Evolutionary conservation across 116 monocot genomes (phyloP), one percentile per base, ranked within the genome.

Genomic region (Iris pallida): DNA sequence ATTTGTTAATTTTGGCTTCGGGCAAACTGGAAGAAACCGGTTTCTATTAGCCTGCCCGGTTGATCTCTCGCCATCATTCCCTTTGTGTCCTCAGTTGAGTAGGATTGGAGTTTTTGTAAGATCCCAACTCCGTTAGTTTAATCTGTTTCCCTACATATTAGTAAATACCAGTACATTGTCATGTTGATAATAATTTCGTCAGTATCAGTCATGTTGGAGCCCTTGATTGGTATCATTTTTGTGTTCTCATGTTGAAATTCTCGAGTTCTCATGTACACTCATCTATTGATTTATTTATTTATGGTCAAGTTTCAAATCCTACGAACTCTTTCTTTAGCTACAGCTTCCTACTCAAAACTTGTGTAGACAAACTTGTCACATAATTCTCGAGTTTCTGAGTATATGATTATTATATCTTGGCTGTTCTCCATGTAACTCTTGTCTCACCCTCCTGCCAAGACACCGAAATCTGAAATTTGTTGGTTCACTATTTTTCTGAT

Each of bases 91-190:
- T 10, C 14, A 11, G 10, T 63, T 17, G 64, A 64, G 64, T 47
- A 48, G 64, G 64, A 20, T 48, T 64, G 64, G 16, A 64, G 64
- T 64, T 64, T 64, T 64, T 64, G 48, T 64, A 47, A 20, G 14
- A 64, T 64, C 48, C 64, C 19, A 16, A n/a, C 13, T 1, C 11
- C 11, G 49, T 51, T 51, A 13, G 49, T 51, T 45, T 51, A 9
- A 13, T 51, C 49, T 51, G 49, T 44, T 45, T 42, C 20, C 44
- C n/a, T 5, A n/a, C 44, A 61, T 61, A 13, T 13, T 51, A 51
- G 7, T 61, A 18, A 43, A 43, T n/a, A 43, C 44, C 15, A 41
- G 10, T 12, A 41, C 41, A 5, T 59, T 59, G 59, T 42, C 18
- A 30, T 60, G 11, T 10, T 61, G 5, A 20, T 61, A 20, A 61